Conservation (phyloP, 805 yeast genomes). For the Scheffersomyces spartinae region DNA sequence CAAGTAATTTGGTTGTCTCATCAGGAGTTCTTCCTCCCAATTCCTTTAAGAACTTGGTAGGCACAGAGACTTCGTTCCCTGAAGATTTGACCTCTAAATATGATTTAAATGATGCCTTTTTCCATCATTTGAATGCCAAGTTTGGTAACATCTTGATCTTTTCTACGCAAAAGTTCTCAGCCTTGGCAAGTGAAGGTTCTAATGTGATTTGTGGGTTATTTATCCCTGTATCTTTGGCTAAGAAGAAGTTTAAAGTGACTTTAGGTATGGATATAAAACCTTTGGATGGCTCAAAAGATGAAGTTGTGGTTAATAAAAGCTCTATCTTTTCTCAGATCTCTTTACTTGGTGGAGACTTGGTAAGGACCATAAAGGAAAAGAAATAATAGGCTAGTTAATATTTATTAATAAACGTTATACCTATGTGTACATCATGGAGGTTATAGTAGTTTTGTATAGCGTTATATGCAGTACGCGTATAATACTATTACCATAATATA, state of each 20-base stretch:
- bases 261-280: slow-evolving; percentile 68
- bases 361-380: slow-evolving; percentile 25
- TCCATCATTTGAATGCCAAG: slow-evolving; percentile 46
- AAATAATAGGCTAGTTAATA: slow-evolving; percentile 2
- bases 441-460: background rate
- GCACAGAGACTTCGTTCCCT: slow-evolving; percentile 30
- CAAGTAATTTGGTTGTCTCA: slow-evolving; percentile 28
- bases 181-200: slow-evolving; percentile 41
- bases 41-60: slow-evolving; percentile 51
- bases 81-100: slow-evolving; percentile 34
- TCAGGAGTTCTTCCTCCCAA: slow-evolving; percentile 47
- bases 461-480: background rate
- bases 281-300: slow-evolving; percentile 32
- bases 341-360: slow-evolving; percentile 56
- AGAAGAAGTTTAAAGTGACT: slow-evolving; percentile 68
- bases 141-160: slow-evolving; percentile 62
- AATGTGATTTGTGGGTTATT: slow-evolving; percentile 73
- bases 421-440: background rate
- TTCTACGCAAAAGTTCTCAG: slow-evolving; percentile 47
- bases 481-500: background rate
- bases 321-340: slow-evolving; percentile 67
- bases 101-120: slow-evolving; percentile 54
- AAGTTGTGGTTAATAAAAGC: slow-evolving; percentile 54
- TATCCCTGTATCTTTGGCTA: slow-evolving; percentile 49
- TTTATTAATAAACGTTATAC: background rate